Conservation (phyloP, 768 basidiomycete species). For the Termitomyces sp. region DNA sequence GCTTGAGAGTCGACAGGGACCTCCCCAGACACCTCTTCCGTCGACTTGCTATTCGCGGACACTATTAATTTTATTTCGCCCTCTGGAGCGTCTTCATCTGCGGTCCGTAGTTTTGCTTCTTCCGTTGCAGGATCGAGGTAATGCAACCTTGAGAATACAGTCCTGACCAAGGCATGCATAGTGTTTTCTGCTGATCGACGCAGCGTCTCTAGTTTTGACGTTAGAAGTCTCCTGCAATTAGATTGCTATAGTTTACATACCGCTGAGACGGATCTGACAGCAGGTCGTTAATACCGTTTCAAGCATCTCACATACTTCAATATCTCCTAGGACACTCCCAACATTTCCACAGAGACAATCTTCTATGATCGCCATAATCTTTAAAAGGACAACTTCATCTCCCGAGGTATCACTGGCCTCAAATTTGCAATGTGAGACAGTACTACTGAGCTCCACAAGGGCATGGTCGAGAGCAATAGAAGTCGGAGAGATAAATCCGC, state of each 20-base stretch:
- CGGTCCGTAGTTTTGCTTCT: constrained; percentile 55
- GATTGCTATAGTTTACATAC: constrained; percentile 41
- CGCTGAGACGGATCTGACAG: constrained; percentile 94
- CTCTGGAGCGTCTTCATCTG: constrained; percentile 39
- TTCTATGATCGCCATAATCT: constrained; percentile 86
- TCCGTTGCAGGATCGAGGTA: constrained; percentile 57
- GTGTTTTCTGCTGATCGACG: constrained; percentile 84
- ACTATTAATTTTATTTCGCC: constrained; percentile 12
- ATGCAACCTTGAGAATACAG: constrained; percentile 73
- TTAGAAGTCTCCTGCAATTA: constrained; percentile 6
- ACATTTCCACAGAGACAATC: constrained; percentile 71
- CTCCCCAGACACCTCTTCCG: constrained; percentile 20
- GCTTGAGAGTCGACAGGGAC: constrained; percentile 16
- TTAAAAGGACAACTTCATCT: constrained; percentile 92
- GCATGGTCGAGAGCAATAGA: constrained; percentile 57
- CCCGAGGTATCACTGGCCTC: constrained; percentile 97
- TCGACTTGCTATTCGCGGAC: constrained; percentile 15
- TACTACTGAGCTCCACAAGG: constrained; percentile 78
- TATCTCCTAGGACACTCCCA: constrained; percentile 74
- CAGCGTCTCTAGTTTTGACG: constrained; percentile 57
- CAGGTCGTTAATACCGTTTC: constrained; percentile 97
- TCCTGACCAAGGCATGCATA: constrained; percentile 83
- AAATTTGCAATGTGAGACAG: constrained; percentile 95
- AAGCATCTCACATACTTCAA: constrained; percentile 96
- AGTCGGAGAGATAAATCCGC: constrained; percentile 57